Percentiles rank a stretch among this genome's conserved stretches.
phyloP scores from a whole-genome alignment of 1,284 basidiomycete species.

The Rhodotorula mucilaginosa region DNA sequence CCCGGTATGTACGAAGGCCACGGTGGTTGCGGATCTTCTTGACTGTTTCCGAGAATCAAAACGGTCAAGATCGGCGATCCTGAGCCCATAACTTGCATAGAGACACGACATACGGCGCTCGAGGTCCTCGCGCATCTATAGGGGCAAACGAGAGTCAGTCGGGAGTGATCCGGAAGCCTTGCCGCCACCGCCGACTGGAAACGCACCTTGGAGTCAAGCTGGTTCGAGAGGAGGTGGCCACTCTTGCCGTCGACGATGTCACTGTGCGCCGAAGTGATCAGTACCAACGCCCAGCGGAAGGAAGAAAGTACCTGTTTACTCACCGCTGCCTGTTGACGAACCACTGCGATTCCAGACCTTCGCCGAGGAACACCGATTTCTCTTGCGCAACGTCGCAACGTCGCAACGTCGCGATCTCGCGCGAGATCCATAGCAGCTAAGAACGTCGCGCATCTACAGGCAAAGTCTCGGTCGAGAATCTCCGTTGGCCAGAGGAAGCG shows the following conservation, averaged over 20 bases:
- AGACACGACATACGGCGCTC: slow-evolving; percentile 60
- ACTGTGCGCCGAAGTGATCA: slow-evolving; percentile 16
- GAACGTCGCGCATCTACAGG: too few species aligned
- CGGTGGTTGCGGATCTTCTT: slow-evolving; percentile 99
- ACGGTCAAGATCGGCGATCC: background rate
- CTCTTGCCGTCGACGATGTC: slow-evolving; percentile 98
- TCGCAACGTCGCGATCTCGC: too few species aligned
- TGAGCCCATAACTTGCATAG: background rate
- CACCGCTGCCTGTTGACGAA: slow-evolving; percentile 89
- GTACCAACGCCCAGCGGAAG: too few species aligned
- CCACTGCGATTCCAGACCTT: slow-evolving; percentile 56
- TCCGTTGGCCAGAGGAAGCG: too few species aligned
- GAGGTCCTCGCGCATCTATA: slow-evolving; percentile 76
- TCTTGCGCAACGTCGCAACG: too few species aligned
- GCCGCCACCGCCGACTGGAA: background rate
- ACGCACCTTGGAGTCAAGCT: slow-evolving; percentile 88
- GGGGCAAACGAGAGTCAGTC: background rate
- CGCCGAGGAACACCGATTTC: too few species aligned
- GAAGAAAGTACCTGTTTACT: background rate
- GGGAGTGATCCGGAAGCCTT: too few species aligned
- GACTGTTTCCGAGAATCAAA: slow-evolving; percentile 49
- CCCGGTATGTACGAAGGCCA: slow-evolving; percentile 58
- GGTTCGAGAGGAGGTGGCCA: slow-evolving; percentile 90
- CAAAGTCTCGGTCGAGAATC: too few species aligned
- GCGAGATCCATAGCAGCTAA: too few species aligned